Evolutionary conservation across 345 rosid species (phyloP), one percentile per base, ranked within the genome.

Genomic region (Murraya koenigii): DNA sequence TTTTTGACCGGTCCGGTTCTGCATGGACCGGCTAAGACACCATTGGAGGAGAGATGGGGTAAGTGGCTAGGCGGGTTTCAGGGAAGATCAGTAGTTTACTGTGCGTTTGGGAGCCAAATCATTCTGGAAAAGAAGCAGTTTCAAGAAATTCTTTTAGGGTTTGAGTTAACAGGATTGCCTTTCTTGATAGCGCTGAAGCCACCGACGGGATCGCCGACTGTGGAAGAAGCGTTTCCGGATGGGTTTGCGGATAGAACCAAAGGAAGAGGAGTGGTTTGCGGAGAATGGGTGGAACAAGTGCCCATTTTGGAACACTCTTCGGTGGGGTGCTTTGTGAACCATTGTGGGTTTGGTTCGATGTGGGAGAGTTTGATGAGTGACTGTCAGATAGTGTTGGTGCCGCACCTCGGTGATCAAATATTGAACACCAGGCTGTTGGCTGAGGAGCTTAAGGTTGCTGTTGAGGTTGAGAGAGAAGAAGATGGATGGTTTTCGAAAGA

Each of bases 311-410:
- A 60, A 25, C 93, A 92, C 80, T 81, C 82, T 0, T 84, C 94
- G 0, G 85, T 90, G 0, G 94, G 97, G n/a, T 90, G 93, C 75
- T 89, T 92, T 35, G 94, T 92, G 76, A 89, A 70, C 75, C 97
- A 90, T 59, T 85, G 94, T 36, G 97, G 97, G 82, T 90, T 84
- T 55, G 90, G 94, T 10, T 89, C 94, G 0, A 88, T 89, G 94
- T 92, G 92, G 93, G 97, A 92, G 71, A 81, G 93, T 4, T 80
- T 92, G 69, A 62, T 86, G 85, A 82, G 86, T 59, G 84, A 89
- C 52, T 89, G 93, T 71, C 94, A 90, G 74, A 81, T 89, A 10
- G 93, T 89, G 60, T 54, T 86, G 78, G 84, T 88, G 20, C 94
- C 97, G 1, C 88, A 88, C 39, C 71, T 85, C 64, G 89, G 87